Evolutionary conservation across 768 basidiomycete species (phyloP), one percentile per base, ranked within the genome.

Genomic region (Trametes cubensis): DNA sequence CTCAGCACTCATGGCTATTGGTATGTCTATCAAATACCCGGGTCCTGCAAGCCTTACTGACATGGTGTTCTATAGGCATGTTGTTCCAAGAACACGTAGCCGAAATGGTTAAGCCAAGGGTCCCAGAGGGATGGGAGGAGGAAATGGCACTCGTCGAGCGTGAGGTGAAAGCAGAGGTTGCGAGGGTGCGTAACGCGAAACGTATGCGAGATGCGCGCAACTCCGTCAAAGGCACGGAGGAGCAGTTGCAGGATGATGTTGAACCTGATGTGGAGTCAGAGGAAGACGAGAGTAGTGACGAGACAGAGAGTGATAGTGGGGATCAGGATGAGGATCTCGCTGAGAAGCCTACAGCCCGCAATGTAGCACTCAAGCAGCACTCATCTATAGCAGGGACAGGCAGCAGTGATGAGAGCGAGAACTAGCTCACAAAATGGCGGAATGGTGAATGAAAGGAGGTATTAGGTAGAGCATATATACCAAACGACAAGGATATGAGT

Each of bases 1-100:
- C 4, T 85, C 87, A 11, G 87, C 88, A 4, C 78, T 92, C 46
- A 78, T 92, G 73, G 88, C 84, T 3, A 78, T 92, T 63, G 88
- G 90, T 90, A 38, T 23, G 80, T 74, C 21, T 20, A 49, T 25
- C 25, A 20, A 39, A 39, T 2, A n/a, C 8, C 30, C 39, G 17
- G 14, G 53, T 25, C 34, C 44, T 13, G 41, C 42, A 14, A 51
- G 13, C 28, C 26, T 25, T 2, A 34, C 34, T 39, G 34, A 41
- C 30, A 42, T 42, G 39, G 39, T 10, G 4, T 61, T 25, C 26
- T 58, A 2, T 15, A 88, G 89, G 88, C 1, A 85, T 91, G 76
- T 71, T 90, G 21, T 72, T 90, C 17, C 88, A 91, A 64, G 87
- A 89, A 64, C 81, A 87, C 64, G 77, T 90, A 18, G 79, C 76